Evolutionary conservation across 495 filamentous ascomycete species (phyloP).

Genomic region (Aspergillus hancockii): DNA sequence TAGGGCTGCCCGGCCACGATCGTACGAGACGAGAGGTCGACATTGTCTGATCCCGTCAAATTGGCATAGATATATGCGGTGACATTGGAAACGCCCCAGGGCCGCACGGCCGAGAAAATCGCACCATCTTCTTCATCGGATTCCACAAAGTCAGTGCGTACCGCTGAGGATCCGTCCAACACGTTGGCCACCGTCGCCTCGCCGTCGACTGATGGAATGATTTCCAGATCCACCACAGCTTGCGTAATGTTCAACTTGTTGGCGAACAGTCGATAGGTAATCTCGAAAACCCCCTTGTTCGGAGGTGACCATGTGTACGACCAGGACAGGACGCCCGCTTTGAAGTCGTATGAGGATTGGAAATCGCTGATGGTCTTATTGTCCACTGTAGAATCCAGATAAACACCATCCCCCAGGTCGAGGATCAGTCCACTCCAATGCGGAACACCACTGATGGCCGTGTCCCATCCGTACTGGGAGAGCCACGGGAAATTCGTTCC

Average conservation of each 20-base stretch:
- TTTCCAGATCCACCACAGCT: slow-evolving; percentile 59
- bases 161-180: slow-evolving; percentile 58
- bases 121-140: slow-evolving; percentile 49
- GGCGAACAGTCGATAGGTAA: slow-evolving; percentile 61
- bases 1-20: slow-evolving; percentile 46
- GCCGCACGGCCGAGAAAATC: slow-evolving; percentile 60
- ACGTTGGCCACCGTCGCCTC: slow-evolving; percentile 59
- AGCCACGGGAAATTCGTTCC: slow-evolving; percentile 73
- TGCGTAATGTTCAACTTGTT: slow-evolving; percentile 64
- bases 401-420: slow-evolving; percentile 54
- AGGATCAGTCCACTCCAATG: slow-evolving; percentile 66
- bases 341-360: slow-evolving; percentile 62
- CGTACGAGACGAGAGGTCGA: slow-evolving; percentile 48
- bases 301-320: slow-evolving; percentile 66
- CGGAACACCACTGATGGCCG: slow-evolving; percentile 72
- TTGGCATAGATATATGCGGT: slow-evolving; percentile 60
- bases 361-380: slow-evolving; percentile 61
- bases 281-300: slow-evolving; percentile 48
- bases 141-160: slow-evolving; percentile 56
- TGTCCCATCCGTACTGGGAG: slow-evolving; percentile 69
- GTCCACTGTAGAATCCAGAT: slow-evolving; percentile 62
- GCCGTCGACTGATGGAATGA: slow-evolving; percentile 46
- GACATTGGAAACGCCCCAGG: slow-evolving; percentile 55
- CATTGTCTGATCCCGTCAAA: slow-evolving; percentile 42
- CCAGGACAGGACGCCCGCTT: slow-evolving; percentile 63